Conservation (phyloP, 768 basidiomycete species). For the Cystoderma amianthinum region DNA sequence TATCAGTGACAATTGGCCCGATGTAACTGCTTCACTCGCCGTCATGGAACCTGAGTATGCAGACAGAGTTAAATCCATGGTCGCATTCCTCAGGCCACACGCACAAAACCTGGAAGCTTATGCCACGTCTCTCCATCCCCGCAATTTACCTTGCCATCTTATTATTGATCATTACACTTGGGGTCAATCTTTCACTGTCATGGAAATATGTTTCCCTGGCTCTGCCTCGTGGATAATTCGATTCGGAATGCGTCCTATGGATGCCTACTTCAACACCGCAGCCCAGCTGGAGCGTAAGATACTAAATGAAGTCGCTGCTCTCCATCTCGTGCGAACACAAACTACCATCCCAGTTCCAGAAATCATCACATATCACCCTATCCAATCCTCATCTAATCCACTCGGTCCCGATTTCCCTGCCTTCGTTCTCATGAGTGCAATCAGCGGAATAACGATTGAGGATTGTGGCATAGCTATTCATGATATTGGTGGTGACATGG, state of each 20-base stretch:
- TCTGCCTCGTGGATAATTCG: conserved; percentile 31
- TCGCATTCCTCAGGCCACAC: conserved; percentile 24
- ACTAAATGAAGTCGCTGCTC: conserved; percentile 34
- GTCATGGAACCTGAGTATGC: conserved; percentile 26
- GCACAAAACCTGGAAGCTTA: conserved; percentile 21
- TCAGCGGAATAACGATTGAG: conserved; percentile 31
- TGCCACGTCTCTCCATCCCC: conserved; percentile 26
- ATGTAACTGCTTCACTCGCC: conserved; percentile 24
- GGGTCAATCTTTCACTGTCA: conserved; percentile 34
- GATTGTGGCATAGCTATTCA: conserved; percentile 31
- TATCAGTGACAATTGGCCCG: conserved; percentile 33
- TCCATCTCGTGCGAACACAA: conserved; percentile 29
- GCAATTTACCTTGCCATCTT: conserved; percentile 19
- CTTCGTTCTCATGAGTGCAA: conserved; percentile 34
- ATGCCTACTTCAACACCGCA: conserved; percentile 33
- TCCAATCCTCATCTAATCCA: conserved; percentile 24
- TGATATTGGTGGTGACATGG: conserved; percentile 15
- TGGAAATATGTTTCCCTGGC: conserved; percentile 25
- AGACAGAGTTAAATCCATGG: conserved; percentile 27
- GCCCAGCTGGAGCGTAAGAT: conserved; percentile 37
- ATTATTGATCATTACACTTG: conserved; percentile 28
- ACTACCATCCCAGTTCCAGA: conserved; percentile 34
- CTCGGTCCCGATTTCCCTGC: conserved; percentile 29
- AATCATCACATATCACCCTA: conserved; percentile 28
- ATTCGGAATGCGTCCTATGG: conserved; percentile 32